Conservation (phyloP, 2,329 filamentous ascomycete genomes). For the Metarhizium brunneum region DNA sequence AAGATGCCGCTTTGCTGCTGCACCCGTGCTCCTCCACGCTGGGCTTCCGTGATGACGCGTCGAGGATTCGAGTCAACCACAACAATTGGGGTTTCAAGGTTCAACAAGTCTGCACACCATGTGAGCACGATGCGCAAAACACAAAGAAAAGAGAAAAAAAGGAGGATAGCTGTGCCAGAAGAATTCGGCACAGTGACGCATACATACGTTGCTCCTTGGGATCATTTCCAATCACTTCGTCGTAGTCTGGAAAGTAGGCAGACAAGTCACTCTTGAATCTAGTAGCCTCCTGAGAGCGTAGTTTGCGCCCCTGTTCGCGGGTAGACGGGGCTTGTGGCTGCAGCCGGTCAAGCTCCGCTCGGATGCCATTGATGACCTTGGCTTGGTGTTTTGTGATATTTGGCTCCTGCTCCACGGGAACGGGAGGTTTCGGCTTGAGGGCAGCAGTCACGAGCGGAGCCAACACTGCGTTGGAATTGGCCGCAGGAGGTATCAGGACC, state of each 20-base stretch:
- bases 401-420: conserved; percentile 16
- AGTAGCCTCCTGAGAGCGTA: conserved; percentile 78
- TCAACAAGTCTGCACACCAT: conserved; percentile 54
- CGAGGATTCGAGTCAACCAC: conserved; percentile 47
- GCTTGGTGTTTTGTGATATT: conserved; percentile 41
- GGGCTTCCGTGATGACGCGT: conserved; percentile 14
- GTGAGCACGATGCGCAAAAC: not conserved
- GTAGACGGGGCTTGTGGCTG: conserved; percentile 38
- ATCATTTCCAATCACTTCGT: conserved; percentile 84
- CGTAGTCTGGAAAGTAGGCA: conserved; percentile 87
- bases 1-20: not conserved
- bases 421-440: conserved; percentile 6
- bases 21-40: not conserved
- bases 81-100: conserved; percentile 62
- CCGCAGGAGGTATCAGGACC: not conserved
- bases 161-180: no score
- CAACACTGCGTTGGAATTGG: conserved; percentile 6
- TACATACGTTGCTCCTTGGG: conserved; percentile 66
- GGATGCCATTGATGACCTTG: conserved; percentile 52
- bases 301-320: conserved; percentile 59
- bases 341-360: conserved; percentile 49
- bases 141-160: no score
- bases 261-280: conserved; percentile 87
- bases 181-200: not conserved
- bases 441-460: conserved; percentile 6